Evolutionary conservation across 2,329 filamentous ascomycete species (phyloP).

Genomic region (Colletotrichum ledebouriae): DNA sequence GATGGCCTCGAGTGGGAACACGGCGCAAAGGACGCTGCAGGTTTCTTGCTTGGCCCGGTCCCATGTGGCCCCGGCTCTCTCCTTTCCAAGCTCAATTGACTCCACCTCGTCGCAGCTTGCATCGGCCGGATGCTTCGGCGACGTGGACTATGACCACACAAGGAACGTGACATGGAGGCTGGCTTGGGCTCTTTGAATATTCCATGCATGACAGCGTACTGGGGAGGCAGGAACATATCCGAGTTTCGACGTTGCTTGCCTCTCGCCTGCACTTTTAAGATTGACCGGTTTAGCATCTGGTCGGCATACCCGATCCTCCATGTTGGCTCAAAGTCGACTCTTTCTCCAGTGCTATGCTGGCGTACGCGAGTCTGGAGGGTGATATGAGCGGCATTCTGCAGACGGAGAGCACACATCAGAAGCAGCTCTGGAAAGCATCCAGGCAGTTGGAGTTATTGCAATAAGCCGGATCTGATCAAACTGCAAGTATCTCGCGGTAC

Average conservation of each 20-base stretch:
- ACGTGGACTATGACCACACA: too few relatives aligned
- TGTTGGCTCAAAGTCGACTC: too few relatives aligned
- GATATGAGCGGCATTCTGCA: too few relatives aligned
- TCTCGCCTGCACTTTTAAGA: too few relatives aligned
- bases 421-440: background rate
- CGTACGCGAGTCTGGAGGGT: too few relatives aligned
- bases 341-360: too few relatives aligned
- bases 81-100: slow-evolving; percentile 21
- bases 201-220: background rate
- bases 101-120: too few relatives aligned
- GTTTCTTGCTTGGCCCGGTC: slow-evolving; percentile 13
- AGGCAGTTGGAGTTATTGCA: background rate
- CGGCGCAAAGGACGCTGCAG: slow-evolving; percentile 19
- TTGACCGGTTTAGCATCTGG: too few relatives aligned
- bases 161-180: background rate
- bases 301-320: too few relatives aligned
- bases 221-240: slow-evolving; percentile 14
- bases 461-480: background rate
- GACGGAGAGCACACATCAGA: too few relatives aligned
- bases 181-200: background rate
- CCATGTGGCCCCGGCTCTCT: slow-evolving; percentile 4
- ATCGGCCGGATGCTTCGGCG: too few relatives aligned
- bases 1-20: too few relatives aligned
- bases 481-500: background rate
- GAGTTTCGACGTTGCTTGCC: background rate